Evolutionary conservation across 2,329 filamentous ascomycete genomes (phyloP), one percentile per base, ranked within the genome.

Genomic region (Magnaporthiopsis poae): DNA sequence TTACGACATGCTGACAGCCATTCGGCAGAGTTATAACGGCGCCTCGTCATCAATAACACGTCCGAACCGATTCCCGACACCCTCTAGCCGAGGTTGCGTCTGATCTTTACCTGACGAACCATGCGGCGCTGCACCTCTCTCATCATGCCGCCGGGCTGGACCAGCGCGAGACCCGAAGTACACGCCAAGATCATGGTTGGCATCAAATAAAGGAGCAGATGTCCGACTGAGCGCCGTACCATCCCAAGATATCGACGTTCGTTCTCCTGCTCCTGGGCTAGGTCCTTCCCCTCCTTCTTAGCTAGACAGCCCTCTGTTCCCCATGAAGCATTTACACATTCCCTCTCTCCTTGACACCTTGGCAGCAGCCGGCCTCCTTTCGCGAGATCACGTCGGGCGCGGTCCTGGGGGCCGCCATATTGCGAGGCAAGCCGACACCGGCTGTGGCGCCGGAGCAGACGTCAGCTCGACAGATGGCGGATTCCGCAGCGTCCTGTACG

Each of bases 401-500:
- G 46, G 4, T 25, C 21, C 8, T n/a, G 46, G 46, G 3, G 8
- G 21, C 7, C 18, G 8, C 21, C 46, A 11, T 9, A 11, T n/a
- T 11, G 46, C 46, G n/a, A 56, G 46, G 3, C 46, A 11, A 11
- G 21, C 46, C 46, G 7, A 56, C 9, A 11, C 46, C 7, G 3
- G 46, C 8, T 56, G 46, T 25, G 46, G 7, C 12, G 31, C 31
- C 60, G 13, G 1, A 27, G 27, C 12, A 9, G 31, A 27, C n/a
- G 12, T 8, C 31, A 12, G n/a, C 61, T 1, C 31, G 31, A 36
- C 35, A 9, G 59, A 61, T 5, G 56, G 13, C 33, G 64, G 52
- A 15, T 39, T 60, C 56, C 64, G 64, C 59, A 65, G 59, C 59
- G 64, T 65, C 12, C 29, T 33, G 27, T 65, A 65, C n/a, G 64